Conservation (phyloP, 2,329 filamentous ascomycete species). For the Pseudomassariella vexata region DNA sequence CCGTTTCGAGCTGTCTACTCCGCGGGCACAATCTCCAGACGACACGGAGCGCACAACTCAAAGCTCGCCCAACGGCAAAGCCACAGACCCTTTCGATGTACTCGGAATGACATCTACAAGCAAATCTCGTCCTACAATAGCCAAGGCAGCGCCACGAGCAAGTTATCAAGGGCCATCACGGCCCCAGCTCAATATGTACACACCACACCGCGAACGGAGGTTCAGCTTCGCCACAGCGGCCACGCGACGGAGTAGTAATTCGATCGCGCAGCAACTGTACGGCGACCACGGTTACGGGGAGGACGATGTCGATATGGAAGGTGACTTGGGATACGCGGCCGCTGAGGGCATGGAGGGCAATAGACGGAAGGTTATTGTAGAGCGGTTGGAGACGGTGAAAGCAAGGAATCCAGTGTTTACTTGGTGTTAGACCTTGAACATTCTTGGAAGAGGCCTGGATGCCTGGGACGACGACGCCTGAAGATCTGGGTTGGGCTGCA, state of each 20-base stretch:
- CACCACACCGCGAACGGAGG: slow-evolving; percentile 43
- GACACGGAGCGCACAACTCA: slow-evolving; percentile 16
- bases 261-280: slow-evolving; percentile 48
- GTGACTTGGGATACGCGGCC: slow-evolving; percentile 89
- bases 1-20: slow-evolving; percentile 62
- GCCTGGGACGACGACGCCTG: neutral
- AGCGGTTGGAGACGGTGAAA: slow-evolving; percentile 92
- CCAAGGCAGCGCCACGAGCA: slow-evolving; percentile 12
- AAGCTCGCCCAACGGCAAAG: slow-evolving; percentile 14
- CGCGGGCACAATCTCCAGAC: slow-evolving; percentile 34
- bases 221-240: slow-evolving; percentile 48
- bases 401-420: slow-evolving; percentile 93
- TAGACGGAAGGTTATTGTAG: slow-evolving; percentile 91
- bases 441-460: neutral
- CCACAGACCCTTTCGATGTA: slow-evolving; percentile 21
- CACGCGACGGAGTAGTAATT: slow-evolving; percentile 40
- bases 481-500: no score
- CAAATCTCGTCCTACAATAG: slow-evolving; percentile 9
- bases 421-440: slow-evolving; percentile 90
- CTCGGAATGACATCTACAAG: slow-evolving; percentile 6
- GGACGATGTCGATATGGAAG: slow-evolving; percentile 74
- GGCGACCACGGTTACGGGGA: slow-evolving; percentile 30
- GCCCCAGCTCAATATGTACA: slow-evolving; percentile 35
- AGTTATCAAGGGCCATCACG: slow-evolving; percentile 38
- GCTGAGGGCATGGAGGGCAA: slow-evolving; percentile 91